phyloP scores from a whole-genome alignment of 2,329 filamentous ascomycete species.

The Anisogramma anomala region DNA sequence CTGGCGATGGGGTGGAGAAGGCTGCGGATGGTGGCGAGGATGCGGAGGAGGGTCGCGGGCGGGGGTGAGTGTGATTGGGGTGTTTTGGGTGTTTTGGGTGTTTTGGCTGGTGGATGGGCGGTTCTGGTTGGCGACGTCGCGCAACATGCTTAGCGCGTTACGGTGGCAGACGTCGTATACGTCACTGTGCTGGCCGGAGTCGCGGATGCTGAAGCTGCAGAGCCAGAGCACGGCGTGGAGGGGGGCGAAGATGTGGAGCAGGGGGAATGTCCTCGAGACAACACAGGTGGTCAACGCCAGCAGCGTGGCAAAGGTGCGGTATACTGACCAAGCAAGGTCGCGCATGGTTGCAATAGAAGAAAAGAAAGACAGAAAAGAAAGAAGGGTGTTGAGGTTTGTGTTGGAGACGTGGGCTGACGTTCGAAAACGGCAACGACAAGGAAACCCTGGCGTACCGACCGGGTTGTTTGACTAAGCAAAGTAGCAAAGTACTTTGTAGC shows the following conservation, averaged over 20 bases:
- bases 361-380: neutral
- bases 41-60: neutral
- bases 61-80: neutral
- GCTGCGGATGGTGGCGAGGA: neutral
- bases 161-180: neutral
- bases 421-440: no score
- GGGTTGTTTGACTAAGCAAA: no score
- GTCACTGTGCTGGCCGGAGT: neutral
- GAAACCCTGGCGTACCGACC: no score
- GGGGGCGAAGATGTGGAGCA: slow-evolving; percentile 5
- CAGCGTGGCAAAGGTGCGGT: slow-evolving; percentile 5
- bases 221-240: neutral
- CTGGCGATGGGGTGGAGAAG: neutral
- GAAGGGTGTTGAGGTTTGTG: no score
- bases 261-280: no score
- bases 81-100: neutral
- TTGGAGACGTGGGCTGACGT: no score
- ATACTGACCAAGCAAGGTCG: neutral
- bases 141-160: neutral
- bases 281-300: no score
- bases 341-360: slow-evolving; percentile 1
- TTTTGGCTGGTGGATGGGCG: neutral
- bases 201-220: no score
- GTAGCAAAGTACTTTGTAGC: no score
- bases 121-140: neutral